Conservation (phyloP, 805 yeast species). For the Pichia thaimueangensis region DNA sequence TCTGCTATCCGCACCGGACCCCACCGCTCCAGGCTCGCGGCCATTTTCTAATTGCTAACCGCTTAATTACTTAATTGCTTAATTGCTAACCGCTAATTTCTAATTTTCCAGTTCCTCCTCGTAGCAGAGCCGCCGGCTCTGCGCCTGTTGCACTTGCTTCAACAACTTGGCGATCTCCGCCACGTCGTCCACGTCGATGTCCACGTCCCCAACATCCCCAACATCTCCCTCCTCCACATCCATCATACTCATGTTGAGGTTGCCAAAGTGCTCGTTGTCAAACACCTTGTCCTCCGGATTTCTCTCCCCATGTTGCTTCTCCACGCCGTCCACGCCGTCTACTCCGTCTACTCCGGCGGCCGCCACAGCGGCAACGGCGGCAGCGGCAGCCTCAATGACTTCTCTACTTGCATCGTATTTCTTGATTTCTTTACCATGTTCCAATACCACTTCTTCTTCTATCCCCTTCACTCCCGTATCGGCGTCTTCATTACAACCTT, state of each 20-base stretch:
- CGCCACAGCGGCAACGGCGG: conserved; percentile 12
- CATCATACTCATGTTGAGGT: conserved; percentile 1
- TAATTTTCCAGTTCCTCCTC: too few species aligned
- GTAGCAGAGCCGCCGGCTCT: conserved; percentile 1
- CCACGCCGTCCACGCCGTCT: background rate
- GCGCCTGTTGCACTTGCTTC: conserved; percentile 14
- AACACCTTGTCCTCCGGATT: background rate
- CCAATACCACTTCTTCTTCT: background rate
- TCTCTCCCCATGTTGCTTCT: background rate
- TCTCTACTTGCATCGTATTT: conserved; percentile 1
- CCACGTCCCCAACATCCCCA: conserved; percentile 4
- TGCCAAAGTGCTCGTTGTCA: background rate
- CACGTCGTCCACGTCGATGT: conserved; percentile 12
- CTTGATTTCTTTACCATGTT: background rate
- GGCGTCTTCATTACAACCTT: background rate
- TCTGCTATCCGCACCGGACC: too few species aligned
- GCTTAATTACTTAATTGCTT: too few species aligned
- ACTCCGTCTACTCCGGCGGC: background rate
- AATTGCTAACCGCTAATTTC: too few species aligned
- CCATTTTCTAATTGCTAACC: too few species aligned
- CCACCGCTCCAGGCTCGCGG: too few species aligned
- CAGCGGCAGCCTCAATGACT: conserved; percentile 9
- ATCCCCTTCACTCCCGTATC: background rate
- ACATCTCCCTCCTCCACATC: conserved; percentile 3
- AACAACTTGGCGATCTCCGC: conserved; percentile 16